These are phyloP conservation scores for Glycine latifolia DNA, from an alignment of 306 rosid genomes.

Conservation along the genomic window DNA sequence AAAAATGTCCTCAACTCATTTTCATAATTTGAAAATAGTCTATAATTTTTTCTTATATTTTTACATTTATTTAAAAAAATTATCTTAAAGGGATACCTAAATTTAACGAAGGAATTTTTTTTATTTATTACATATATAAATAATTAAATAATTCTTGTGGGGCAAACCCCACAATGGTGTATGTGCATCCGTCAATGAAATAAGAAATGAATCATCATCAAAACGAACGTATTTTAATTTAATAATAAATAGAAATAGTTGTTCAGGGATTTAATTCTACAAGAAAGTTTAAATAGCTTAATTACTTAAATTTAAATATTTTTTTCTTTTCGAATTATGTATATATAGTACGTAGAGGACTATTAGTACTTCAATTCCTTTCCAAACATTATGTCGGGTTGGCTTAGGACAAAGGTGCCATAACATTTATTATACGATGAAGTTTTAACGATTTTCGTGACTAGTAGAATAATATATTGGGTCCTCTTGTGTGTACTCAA, in stretches of 20 bases:
- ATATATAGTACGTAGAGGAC: too few species aligned
- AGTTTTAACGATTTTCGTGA: constrained; percentile 3
- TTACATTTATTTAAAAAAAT: too few species aligned
- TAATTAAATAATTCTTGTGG: too few species aligned
- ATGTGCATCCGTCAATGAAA: not conserved
- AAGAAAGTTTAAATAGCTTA: not conserved
- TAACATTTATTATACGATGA: constrained; percentile 22
- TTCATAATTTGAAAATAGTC: too few species aligned
- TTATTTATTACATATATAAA: too few species aligned
- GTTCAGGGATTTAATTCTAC: not conserved
- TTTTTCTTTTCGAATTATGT: not conserved
- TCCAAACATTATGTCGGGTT: constrained; percentile 33
- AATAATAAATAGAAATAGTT: not conserved
- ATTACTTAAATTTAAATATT: not conserved
- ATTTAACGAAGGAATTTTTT: too few species aligned
- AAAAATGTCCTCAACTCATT: too few species aligned
- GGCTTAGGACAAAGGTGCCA: constrained; percentile 22
- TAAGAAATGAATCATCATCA: not conserved
- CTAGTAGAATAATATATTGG: constrained; percentile 33
- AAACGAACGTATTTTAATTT: not conserved
- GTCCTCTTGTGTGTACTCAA: constrained; percentile 34
- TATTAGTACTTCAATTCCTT: not conserved
- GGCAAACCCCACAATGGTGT: too few species aligned
- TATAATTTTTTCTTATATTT: too few species aligned
- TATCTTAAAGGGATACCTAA: too few species aligned